These are phyloP conservation scores for Sporothrix pallida DNA, from an alignment of 2,329 filamentous ascomycete genomes.

Conservation along the genomic window DNA sequence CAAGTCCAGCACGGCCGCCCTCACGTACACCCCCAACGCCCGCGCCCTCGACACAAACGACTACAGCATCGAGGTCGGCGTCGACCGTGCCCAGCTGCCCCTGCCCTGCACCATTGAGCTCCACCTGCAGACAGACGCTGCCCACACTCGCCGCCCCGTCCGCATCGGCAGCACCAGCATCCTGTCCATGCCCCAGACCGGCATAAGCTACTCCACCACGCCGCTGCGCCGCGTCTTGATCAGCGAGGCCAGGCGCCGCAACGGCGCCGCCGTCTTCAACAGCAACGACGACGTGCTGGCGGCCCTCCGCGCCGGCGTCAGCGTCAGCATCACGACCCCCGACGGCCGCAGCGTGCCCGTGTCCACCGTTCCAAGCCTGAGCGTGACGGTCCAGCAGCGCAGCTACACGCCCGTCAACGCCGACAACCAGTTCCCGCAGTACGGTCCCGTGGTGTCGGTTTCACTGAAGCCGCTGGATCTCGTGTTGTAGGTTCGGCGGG, in stretches of 20 bases:
- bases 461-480: slow-evolving; percentile 18
- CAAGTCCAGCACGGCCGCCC: neutral
- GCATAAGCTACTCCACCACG: slow-evolving; percentile 45
- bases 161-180: slow-evolving; percentile 46
- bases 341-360: slow-evolving; percentile 44
- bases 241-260: neutral
- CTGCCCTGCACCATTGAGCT: slow-evolving; percentile 49
- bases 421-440: slow-evolving; percentile 40
- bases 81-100: slow-evolving; percentile 48
- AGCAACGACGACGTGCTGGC: slow-evolving; percentile 42
- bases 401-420: slow-evolving; percentile 37
- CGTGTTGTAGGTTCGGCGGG: neutral
- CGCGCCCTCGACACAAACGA: slow-evolving; percentile 38
- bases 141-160: neutral
- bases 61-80: slow-evolving; percentile 48
- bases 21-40: neutral
- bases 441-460: slow-evolving; percentile 35
- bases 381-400: slow-evolving; percentile 46
- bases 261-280: neutral
- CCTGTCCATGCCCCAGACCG: slow-evolving; percentile 47
- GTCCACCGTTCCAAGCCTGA: slow-evolving; percentile 45
- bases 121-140: slow-evolving; percentile 37
- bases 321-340: slow-evolving; percentile 39
- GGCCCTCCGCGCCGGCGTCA: slow-evolving; percentile 42
- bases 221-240: slow-evolving; percentile 41